A percentile compares a stretch with the other conserved stretches of the same genome.
These are phyloP conservation scores for Serendipita sp. DNA, from an alignment of 768 basidiomycete species.

Conservation along the genomic window DNA sequence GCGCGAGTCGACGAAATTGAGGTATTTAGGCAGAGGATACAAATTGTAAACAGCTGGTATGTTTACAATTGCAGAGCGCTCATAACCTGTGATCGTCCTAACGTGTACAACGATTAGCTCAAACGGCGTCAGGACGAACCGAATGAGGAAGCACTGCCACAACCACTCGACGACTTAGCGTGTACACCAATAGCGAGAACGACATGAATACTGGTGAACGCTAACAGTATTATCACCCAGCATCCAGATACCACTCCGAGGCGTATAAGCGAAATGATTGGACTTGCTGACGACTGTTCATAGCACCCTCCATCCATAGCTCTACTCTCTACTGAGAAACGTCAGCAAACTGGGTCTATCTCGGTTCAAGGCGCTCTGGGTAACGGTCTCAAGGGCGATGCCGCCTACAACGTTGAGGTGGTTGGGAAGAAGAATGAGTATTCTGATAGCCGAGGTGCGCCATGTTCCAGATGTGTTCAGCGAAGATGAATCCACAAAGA, in stretches of 20 bases:
- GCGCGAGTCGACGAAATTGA: too few relatives aligned
- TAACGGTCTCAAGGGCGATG: constrained; percentile 52
- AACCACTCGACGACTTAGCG: too few relatives aligned
- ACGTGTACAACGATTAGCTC: too few relatives aligned
- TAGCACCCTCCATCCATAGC: constrained; percentile 64
- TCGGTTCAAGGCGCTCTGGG: constrained; percentile 65
- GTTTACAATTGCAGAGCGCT: too few relatives aligned
- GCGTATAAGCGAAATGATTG: constrained; percentile 84
- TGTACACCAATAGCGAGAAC: too few relatives aligned
- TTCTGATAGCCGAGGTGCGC: constrained; percentile 63
- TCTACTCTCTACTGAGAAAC: constrained; percentile 92
- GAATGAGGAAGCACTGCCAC: too few relatives aligned
- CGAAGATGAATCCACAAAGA: constrained; percentile 98
- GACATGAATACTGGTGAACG: too few relatives aligned
- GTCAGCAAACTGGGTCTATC: constrained; percentile 68
- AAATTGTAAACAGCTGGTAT: too few relatives aligned
- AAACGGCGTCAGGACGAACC: too few relatives aligned
- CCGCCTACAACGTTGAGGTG: constrained; percentile 53
- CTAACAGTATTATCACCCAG: constrained; percentile 87
- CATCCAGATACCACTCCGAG: constrained; percentile 89
- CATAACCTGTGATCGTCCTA: too few relatives aligned
- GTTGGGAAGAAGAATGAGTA: constrained; percentile 65
- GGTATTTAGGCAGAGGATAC: too few relatives aligned
- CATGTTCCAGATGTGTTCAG: constrained; percentile 75
- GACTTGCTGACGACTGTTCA: constrained; percentile 67